Evolutionary conservation across 2,329 filamentous ascomycete species (phyloP).

Genomic region (Penicillium concentricum): DNA sequence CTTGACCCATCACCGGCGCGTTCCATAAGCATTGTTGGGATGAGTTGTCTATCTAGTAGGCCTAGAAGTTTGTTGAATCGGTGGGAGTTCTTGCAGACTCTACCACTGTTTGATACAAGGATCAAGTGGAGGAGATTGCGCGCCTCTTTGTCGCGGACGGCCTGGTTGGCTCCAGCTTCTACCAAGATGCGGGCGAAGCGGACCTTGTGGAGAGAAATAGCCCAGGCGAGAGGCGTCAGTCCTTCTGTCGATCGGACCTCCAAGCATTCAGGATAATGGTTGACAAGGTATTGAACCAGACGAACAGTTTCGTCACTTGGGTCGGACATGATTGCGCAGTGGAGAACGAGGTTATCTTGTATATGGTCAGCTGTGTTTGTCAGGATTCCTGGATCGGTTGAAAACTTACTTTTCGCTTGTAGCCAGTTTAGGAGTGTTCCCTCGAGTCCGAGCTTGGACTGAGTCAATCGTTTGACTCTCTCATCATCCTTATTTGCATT

Average conservation of each 20-base stretch:
- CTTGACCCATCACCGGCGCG: constrained; percentile 29
- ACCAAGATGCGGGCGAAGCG: constrained; percentile 58
- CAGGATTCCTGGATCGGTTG: neutral
- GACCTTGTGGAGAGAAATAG: constrained; percentile 51
- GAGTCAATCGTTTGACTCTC: constrained; percentile 49
- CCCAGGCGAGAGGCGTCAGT: constrained; percentile 66
- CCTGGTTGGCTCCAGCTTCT: constrained; percentile 67
- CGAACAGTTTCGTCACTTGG: constrained; percentile 46
- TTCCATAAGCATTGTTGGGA: constrained; percentile 33
- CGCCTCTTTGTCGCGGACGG: constrained; percentile 58
- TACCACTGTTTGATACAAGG: constrained; percentile 28
- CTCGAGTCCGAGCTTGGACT: constrained; percentile 63
- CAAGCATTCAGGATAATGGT: constrained; percentile 60
- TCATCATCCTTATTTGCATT: constrained; percentile 60
- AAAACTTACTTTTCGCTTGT: constrained; percentile 49
- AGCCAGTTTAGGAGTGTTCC: constrained; percentile 56
- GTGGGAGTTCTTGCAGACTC: constrained; percentile 34
- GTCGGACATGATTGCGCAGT: constrained; percentile 60
- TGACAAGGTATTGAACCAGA: constrained; percentile 65
- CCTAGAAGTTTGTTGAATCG: constrained; percentile 60
- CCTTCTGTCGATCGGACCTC: constrained; percentile 53
- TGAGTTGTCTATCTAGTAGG: constrained; percentile 55
- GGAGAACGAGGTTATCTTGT: constrained; percentile 56
- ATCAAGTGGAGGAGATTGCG: constrained; percentile 69
- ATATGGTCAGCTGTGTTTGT: neutral